A percentile compares a stretch with the other conserved stretches of the same genome.
phyloP scores from a whole-genome alignment of 108 stramenopile species.

The Stephanodiscus triporus region DNA sequence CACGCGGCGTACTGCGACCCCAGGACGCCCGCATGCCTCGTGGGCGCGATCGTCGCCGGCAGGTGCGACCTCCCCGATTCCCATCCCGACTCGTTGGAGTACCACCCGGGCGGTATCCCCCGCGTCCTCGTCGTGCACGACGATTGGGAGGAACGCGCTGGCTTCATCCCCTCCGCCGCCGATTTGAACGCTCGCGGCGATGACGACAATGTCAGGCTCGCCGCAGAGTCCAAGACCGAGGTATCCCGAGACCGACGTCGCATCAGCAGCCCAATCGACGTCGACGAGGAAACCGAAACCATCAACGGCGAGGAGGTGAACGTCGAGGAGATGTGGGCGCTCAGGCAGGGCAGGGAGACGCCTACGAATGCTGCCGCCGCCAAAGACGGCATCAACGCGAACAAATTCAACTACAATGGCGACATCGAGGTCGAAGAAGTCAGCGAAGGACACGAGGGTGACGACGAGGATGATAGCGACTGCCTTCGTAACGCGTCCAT shows the following conservation, averaged over 20 bases:
- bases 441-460: neutral
- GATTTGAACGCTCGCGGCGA: neutral
- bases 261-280: constrained; percentile 26
- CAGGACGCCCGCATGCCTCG: constrained; percentile 20
- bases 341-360: neutral
- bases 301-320: constrained; percentile 17
- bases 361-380: neutral
- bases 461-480: constrained; percentile 13
- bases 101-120: constrained; percentile 30
- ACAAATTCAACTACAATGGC: constrained; percentile 1
- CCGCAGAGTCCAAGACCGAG: neutral
- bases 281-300: constrained; percentile 24
- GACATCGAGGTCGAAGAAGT: neutral
- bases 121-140: constrained; percentile 24
- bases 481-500: constrained; percentile 38
- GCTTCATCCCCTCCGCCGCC: constrained; percentile 18
- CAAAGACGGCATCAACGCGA: neutral
- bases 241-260: neutral
- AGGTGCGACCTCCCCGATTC: neutral
- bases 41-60: constrained; percentile 31
- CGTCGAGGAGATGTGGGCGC: neutral
- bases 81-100: constrained; percentile 2
- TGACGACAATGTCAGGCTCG: neutral
- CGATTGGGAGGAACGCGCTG: constrained; percentile 48
- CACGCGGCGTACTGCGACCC: constrained; percentile 5